Conservation (phyloP, 2,329 filamentous ascomycete genomes). For the Graphilbum ipis-grandicollis region DNA sequence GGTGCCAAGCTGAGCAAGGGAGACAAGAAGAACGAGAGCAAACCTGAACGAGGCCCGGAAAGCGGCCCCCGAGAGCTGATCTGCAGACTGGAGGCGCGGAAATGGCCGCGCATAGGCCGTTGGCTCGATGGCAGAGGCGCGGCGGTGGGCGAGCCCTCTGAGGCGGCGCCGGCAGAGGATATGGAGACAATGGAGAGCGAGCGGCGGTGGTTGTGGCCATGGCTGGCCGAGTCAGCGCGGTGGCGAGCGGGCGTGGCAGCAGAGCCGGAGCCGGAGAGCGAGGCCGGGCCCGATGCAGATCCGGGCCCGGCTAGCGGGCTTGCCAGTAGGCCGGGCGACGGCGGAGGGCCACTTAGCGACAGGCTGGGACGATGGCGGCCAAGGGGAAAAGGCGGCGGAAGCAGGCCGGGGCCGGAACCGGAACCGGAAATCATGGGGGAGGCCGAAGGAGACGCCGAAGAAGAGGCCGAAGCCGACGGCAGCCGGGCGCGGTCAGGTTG, state of each 20-base stretch:
- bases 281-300: neutral
- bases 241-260: neutral
- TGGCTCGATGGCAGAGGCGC: neutral
- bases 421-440: neutral
- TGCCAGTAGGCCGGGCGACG: neutral
- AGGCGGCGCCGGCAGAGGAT: slow-evolving; percentile 31
- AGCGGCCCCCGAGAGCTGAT: slow-evolving; percentile 35
- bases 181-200: slow-evolving; percentile 74
- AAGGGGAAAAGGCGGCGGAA: slow-evolving; percentile 1
- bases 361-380: slow-evolving; percentile 8
- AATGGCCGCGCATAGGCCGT: slow-evolving; percentile 47
- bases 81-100: slow-evolving; percentile 66
- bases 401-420: slow-evolving; percentile 1
- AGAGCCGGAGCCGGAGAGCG: neutral
- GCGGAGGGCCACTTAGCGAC: slow-evolving; percentile 8
- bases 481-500: neutral
- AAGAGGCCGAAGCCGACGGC: neutral
- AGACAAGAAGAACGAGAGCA: neutral
- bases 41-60: slow-evolving; percentile 25
- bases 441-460: neutral
- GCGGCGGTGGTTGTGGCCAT: slow-evolving; percentile 37
- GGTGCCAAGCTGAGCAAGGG: neutral
- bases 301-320: neutral
- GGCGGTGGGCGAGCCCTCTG: slow-evolving; percentile 21
- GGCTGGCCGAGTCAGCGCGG: neutral